Base-by-base conservation (phyloP, 2,329 filamentous ascomycete genomes). In the Fonsecaea nubica region DNA sequence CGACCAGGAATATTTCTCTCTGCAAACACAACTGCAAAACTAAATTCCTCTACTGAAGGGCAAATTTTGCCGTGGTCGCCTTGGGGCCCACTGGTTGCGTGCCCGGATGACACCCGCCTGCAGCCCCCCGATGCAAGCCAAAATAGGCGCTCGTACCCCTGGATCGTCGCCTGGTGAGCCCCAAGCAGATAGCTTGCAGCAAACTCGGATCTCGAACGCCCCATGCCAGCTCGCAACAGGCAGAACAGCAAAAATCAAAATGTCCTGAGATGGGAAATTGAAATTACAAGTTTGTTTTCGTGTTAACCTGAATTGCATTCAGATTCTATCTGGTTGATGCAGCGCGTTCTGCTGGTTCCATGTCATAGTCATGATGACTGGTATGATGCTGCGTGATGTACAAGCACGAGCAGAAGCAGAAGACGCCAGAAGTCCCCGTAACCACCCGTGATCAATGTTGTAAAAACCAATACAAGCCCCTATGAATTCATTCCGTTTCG, bases 401-500 rank as follows among this genome's bases (percentile, higher is more conserved):
- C 69, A 71, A 64, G 65, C 58, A 61, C 58, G 52, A 61, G 58
- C 58, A 61, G 58, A 18, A 61, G 58, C 67, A 71, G 67, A 65
- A 64, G 50, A 71, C 65, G 63, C 64, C 69, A 36, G 59, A 66
- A 64, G 52, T 57, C 67, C 69, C 69, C 64, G 30, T 45, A 62
- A 61, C 62, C 61, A 62, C 63, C 67, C 62, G 57, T 67, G 57
- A 69, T 70, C 63, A 62, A 66, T 62, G 67, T 58, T 63, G 38
- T 69, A 45, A 18, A 53, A 69, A 64, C 42, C 64, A 69, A 68
- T 64, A 67, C 67, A 71, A 63, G 58, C 69, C 67, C 64, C 52
- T 67, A 58, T 68, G 65, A 71, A 55, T 64, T 70, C 67, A 70
- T 71, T 65, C 69, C 65, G 65, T 69, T 68, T 65, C 65, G 65